Conservation (phyloP, 2,329 filamentous ascomycete species). For the Chrysoporthe puriensis region DNA sequence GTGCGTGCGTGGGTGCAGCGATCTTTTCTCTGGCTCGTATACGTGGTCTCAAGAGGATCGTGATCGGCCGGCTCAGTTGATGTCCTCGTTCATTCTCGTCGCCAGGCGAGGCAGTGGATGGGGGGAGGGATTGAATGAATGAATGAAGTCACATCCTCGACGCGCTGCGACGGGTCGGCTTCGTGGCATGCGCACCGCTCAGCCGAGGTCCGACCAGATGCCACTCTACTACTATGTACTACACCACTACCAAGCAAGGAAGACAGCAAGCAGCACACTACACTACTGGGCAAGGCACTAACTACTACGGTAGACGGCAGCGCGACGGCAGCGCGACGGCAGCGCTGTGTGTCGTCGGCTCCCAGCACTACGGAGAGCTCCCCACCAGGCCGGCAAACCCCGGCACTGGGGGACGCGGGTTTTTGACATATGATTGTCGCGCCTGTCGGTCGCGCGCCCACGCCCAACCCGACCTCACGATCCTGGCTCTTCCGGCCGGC, state of each 20-base stretch:
- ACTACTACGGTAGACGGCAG: not conserved
- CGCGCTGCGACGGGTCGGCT: slow-evolving; percentile 4
- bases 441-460: too few species aligned
- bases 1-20: not conserved
- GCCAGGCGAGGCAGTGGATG: not conserved
- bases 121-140: not conserved
- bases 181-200: slow-evolving; percentile 12
- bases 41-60: too few species aligned
- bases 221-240: too few species aligned
- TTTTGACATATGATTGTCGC: not conserved
- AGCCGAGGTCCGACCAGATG: slow-evolving; percentile 25
- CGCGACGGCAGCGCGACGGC: too few species aligned
- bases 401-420: not conserved
- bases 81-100: slow-evolving; percentile 26
- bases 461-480: too few species aligned
- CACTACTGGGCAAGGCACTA: not conserved
- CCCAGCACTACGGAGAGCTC: too few species aligned
- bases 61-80: slow-evolving; percentile 14
- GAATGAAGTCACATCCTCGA: slow-evolving; percentile 2
- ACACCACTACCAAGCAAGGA: too few species aligned
- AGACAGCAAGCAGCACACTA: too few species aligned
- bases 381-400: not conserved
- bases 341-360: too few species aligned
- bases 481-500: too few species aligned
- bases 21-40: not conserved